Base-by-base conservation (phyloP, 2,329 filamentous ascomycete species). In the Colletotrichum sp. region DNA sequence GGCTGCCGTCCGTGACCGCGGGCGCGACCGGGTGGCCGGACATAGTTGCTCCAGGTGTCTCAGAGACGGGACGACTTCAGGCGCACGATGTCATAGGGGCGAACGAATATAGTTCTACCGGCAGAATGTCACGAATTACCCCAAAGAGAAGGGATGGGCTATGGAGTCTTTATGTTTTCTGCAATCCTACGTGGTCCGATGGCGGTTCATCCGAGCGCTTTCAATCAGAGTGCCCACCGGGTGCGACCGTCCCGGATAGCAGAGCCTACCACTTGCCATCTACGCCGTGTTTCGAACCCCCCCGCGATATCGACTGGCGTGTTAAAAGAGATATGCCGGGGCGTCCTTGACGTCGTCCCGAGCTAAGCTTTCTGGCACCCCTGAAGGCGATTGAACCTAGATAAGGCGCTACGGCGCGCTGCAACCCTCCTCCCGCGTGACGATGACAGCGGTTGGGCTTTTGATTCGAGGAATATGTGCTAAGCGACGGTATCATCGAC, bases 51-150 rank as follows among this genome's bases (percentile, higher is more conserved):
- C 36, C 5, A 48, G 25, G 18, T 56, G 73, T 75, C 34, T 75
- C 73, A 73, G 70, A 68, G 56, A 48, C 64, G 70, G 64, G 73
- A 75, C 34, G 70, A 69, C 27, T 73, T 56, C 34, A 73, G 8
- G 43, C 55, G 28, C n/a, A 32, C 25, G 48, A 58, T n/a, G 55
- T 25, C 56, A 34, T 48, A 18, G 48, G 48, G 9, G n/a, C 28
- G 6, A 52, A 15, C 6, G 5, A 34, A 18, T 27, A 56, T 16
- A 27, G 5, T 16, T 39, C 22, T 25, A 64, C 22, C 61, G 30
- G 32, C 28, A 6, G 28, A 25, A 64, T 43, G 8, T 27, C 36
- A 43, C 61, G 8, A 32, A 39, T 32, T 25, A 4, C n/a, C 61
- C 7, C 15, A 28, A 30, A 36, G 22, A 22, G 28, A 34, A 18